These are phyloP conservation scores for Podila verticillata DNA, from an alignment of 192 early-diverging fungal species.

Conservation along the genomic window DNA sequence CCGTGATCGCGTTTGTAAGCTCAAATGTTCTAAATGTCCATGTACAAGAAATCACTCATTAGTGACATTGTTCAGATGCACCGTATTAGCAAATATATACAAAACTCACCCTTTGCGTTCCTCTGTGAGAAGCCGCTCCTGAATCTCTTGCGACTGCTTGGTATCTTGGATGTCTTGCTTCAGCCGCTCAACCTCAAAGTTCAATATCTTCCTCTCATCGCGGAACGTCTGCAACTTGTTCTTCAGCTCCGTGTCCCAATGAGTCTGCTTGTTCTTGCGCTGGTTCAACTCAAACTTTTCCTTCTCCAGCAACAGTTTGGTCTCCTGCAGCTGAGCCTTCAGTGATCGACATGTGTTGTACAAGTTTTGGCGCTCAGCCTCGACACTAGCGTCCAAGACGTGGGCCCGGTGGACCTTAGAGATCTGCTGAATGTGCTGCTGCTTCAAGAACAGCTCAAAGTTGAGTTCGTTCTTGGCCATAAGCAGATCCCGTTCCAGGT, in stretches of 20 bases:
- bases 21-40: conserved; percentile 53
- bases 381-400: conserved; percentile 62
- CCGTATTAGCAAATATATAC: not conserved
- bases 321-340: conserved; percentile 56
- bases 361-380: conserved; percentile 62
- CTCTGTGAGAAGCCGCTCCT: conserved; percentile 34
- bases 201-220: conserved; percentile 58
- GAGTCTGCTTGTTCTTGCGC: conserved; percentile 59
- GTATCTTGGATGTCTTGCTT: conserved; percentile 51
- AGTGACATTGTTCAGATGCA: not conserved
- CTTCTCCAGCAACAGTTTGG: conserved; percentile 53
- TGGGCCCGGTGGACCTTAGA: conserved; percentile 64
- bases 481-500: conserved; percentile 62
- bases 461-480: conserved; percentile 66
- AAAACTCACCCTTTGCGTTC: conserved; percentile 38
- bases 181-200: conserved; percentile 50
- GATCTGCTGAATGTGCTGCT: conserved; percentile 71
- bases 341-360: conserved; percentile 61
- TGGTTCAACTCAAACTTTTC: conserved; percentile 55
- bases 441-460: conserved; percentile 69
- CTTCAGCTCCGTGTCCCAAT: conserved; percentile 65
- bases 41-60: not conserved
- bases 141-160: conserved; percentile 39
- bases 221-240: conserved; percentile 56
- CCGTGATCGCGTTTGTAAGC: conserved; percentile 56